Evolutionary conservation across 371 early-diverging fungal genomes (phyloP), one percentile per base, ranked within the genome.

Genomic region (Cokeromyces recurvatus): DNA sequence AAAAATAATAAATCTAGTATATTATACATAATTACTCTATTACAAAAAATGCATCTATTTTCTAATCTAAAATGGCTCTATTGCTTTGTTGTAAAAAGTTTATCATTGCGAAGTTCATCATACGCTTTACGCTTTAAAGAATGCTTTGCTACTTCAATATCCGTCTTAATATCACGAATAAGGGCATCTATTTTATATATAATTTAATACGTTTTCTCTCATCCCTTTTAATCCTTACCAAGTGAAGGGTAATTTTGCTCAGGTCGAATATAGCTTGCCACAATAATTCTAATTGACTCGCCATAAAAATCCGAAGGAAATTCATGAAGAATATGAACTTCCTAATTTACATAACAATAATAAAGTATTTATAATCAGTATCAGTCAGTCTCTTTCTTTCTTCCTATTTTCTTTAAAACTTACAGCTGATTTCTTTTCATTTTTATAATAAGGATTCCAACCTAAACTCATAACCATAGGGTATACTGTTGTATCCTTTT

Each of bases 381-480:
- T 15, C n/a, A 24, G 19, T 5, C 9, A 9, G 10, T 23, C n/a
- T 17, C 7, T 32, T 23, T 0, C 5, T 36, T 12, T 29, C 19
- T 16, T 2, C 23, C 19, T 20, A 11, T 29, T 46, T 12, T 35
- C 24, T 9, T 11, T 15, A 38, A 12, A 19, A 72, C 81, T 62
- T 74, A 87, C 89, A 38, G 93, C 95, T 17, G 95, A 92, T 38
- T 86, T 81, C 71, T 93, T 91, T 64, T 94, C 91, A 70, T 97
- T 97, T 53, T 97, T 89, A 66, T 93, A 98, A 65, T 81, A 97
- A 20, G 97, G 97, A 64, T 98, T 98, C 98, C 98, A 98, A 16
- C 98, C 98, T 39, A 92, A 82, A 54, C 93, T 92, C 95, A 95
- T 94, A 25, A 96, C 97, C 97, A 97, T 97, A 8, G 94, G 94